phyloP scores from a whole-genome alignment of 1,284 basidiomycete genomes.

The Sporisorium graminicola region DNA sequence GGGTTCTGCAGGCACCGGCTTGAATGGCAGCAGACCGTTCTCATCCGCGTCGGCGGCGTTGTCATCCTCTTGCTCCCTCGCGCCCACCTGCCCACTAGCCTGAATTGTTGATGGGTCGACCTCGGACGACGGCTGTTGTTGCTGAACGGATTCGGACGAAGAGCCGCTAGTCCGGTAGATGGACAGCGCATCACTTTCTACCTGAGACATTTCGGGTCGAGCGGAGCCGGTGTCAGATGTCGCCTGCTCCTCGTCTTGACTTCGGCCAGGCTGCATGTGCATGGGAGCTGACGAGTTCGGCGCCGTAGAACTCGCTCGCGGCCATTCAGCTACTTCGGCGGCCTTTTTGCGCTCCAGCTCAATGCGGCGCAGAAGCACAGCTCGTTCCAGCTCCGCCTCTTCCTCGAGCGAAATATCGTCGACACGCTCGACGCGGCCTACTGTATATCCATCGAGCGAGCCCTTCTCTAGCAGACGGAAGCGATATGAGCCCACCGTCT shows the following conservation, averaged over 20 bases:
- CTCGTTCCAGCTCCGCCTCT: slow-evolving; percentile 48
- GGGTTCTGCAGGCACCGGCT: slow-evolving; percentile 61
- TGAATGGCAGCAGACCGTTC: slow-evolving; percentile 29
- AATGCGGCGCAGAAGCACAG: slow-evolving; percentile 28
- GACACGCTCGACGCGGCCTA: slow-evolving; percentile 79
- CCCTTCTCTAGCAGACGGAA: slow-evolving; percentile 86
- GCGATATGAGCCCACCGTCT: slow-evolving; percentile 84
- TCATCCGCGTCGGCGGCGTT: slow-evolving; percentile 11
- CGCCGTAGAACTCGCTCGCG: slow-evolving; percentile 16
- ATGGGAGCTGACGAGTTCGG: slow-evolving; percentile 23
- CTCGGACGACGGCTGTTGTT: not conserved
- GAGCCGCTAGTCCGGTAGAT: slow-evolving; percentile 25
- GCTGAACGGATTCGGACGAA: not conserved
- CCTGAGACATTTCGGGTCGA: slow-evolving; percentile 24
- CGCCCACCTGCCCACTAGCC: slow-evolving; percentile 4
- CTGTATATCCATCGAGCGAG: slow-evolving; percentile 82
- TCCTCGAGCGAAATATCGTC: slow-evolving; percentile 58
- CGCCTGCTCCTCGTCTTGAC: not conserved
- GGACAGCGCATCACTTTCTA: slow-evolving; percentile 34
- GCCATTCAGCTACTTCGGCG: slow-evolving; percentile 16
- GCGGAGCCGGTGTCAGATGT: not conserved
- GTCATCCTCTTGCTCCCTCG: not conserved
- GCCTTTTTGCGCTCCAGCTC: slow-evolving; percentile 44
- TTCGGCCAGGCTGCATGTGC: not conserved
- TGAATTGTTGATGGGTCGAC: not conserved